Base-by-base conservation (phyloP, 805 yeast species). In the Metschnikowia borealis region DNA sequence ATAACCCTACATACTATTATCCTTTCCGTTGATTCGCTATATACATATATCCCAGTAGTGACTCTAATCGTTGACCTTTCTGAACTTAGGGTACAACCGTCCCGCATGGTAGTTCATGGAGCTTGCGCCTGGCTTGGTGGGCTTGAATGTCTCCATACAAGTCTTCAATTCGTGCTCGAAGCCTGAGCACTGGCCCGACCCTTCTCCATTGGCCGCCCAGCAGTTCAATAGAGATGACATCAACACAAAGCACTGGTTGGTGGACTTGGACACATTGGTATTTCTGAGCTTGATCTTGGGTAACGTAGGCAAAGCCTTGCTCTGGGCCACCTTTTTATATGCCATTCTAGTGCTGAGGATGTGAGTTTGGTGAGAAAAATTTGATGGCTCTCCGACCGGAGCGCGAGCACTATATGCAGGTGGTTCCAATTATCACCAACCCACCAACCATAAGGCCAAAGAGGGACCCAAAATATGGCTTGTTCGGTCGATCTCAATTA, bases 191-290 rank as follows among this genome's bases (percentile, higher is more conserved):
- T 72, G 77, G 10, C 77, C 71, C 20, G 85, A 73, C 53, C 94
- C 91, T 67, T 89, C 96, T 44, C 95, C 92, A 69, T 89, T 87
- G 21, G 97, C 87, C 2, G 97, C 95, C 98, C 98, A 91, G 72
- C 98, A 91, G 75, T 87, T 88, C 59, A 91, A 74, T 66, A 91
- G 76, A 44, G 88, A 84, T 1, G 94, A 84, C 91, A 91, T 87
- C 55, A 86, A 71, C 50, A 88, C 89, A 53, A 83, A 67, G 67
- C 97, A 90, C 51, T 88, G 83, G 58, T 85, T 83, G 43, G 87
- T 79, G 50, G 76, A 67, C 57, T 81, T 81, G 46, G 77, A 75
- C 31, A 78, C 71, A 3, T 80, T 73, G 14, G 89, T 83, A 58
- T 81, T 83, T 64, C 84, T 84, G 51, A 85, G 86, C 65, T 82